A percentile compares a stretch with the other conserved stretches of the same genome.
Evolutionary conservation across 352 stramenopile species (phyloP).

Genomic region (Pythium chondricola): DNA sequence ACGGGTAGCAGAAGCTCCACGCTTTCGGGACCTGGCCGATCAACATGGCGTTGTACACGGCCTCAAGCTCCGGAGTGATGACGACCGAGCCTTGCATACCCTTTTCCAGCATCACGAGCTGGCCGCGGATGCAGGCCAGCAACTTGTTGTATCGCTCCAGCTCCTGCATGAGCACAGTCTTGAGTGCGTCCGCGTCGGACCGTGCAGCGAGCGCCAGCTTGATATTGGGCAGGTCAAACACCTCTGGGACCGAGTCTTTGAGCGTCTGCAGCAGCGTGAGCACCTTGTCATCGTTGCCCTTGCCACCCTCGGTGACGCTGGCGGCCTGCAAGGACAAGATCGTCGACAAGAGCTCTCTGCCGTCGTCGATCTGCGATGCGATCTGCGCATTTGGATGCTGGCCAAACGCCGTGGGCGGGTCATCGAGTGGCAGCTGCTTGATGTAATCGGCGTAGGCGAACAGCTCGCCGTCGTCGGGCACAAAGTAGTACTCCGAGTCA

Average conservation of each 20-base stretch:
- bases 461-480: constrained; percentile 90
- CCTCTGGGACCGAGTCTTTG: constrained; percentile 82
- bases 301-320: constrained; percentile 38
- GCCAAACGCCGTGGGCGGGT: constrained; percentile 90
- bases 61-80: constrained; percentile 94
- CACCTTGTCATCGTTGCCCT: constrained; percentile 88
- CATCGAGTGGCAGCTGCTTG: constrained; percentile 81
- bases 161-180: constrained; percentile 94
- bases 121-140: constrained; percentile 65
- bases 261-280: constrained; percentile 75
- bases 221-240: constrained; percentile 85
- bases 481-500: constrained; percentile 91
- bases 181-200: constrained; percentile 87
- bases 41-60: constrained; percentile 89
- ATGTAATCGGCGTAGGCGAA: constrained; percentile 89
- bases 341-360: constrained; percentile 82
- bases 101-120: constrained; percentile 83
- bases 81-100: constrained; percentile 92
- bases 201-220: constrained; percentile 60
- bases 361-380: constrained; percentile 91
- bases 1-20: constrained; percentile 94
- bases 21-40: constrained; percentile 82
- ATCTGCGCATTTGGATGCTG: constrained; percentile 96
- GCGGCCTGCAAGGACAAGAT: constrained; percentile 88
- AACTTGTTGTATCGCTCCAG: constrained; percentile 93